Evolutionary conservation across 2,329 filamentous ascomycete species (phyloP).

Genomic region (Exophiala bonariae): DNA sequence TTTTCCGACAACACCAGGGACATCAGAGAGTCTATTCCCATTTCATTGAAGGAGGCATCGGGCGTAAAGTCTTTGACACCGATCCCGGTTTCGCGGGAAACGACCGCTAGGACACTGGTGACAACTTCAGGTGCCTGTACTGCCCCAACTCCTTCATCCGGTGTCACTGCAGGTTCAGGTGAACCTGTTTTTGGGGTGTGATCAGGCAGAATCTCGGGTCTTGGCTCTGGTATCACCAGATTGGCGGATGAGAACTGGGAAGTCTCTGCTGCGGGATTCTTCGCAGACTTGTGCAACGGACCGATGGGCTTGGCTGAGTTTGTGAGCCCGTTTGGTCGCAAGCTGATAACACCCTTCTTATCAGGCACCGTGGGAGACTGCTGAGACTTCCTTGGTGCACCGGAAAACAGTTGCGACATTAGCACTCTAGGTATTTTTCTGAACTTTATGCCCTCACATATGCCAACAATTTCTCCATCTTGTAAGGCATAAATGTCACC

Average conservation of each 20-base stretch:
- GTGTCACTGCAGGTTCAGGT: neutral
- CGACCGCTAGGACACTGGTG: slow-evolving; percentile 24
- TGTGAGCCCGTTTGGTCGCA: too few relatives aligned
- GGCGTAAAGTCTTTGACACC: slow-evolving; percentile 26
- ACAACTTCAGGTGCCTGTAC: too few relatives aligned
- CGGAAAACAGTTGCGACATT: slow-evolving; percentile 42
- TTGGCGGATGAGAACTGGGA: neutral
- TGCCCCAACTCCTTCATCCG: neutral
- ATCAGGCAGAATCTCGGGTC: neutral
- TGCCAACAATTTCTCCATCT: slow-evolving; percentile 34
- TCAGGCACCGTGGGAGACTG: neutral
- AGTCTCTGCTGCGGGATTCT: neutral
- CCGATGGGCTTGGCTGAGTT: neutral
- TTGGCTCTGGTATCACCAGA: neutral
- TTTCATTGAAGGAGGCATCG: slow-evolving; percentile 30
- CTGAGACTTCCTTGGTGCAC: neutral
- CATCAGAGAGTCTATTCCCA: slow-evolving; percentile 40
- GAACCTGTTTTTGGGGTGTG: neutral
- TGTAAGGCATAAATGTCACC: slow-evolving; percentile 44
- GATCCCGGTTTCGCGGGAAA: slow-evolving; percentile 32
- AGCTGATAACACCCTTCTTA: too few relatives aligned
- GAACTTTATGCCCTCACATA: slow-evolving; percentile 37
- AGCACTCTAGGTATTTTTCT: slow-evolving; percentile 38
- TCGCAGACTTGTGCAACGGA: neutral
- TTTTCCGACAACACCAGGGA: slow-evolving; percentile 29